Percentiles rank a stretch among this genome's conserved stretches.
Conservation (phyloP, 1,139 yeast genomes). For the Sugiyamaella xylanicola region DNA sequence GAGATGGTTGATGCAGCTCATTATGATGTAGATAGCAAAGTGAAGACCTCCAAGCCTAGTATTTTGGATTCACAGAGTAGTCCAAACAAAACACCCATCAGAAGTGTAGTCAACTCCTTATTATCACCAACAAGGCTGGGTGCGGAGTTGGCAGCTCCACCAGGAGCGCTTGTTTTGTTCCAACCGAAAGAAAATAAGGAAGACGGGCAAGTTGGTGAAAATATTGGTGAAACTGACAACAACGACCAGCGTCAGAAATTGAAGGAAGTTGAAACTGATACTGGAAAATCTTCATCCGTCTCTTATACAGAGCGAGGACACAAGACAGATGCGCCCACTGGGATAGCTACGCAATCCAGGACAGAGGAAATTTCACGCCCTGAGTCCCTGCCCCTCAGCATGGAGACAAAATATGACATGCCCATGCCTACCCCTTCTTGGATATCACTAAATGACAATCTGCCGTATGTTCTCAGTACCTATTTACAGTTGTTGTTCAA, state of each 20-base stretch:
- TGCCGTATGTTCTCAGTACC: constrained; percentile 69
- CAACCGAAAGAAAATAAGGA: neutral
- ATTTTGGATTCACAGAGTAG: neutral
- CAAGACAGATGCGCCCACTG: neutral
- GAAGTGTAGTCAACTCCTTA: constrained; percentile 16
- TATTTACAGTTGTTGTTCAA: constrained; percentile 73
- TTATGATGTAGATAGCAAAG: constrained; percentile 19
- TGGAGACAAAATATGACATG: constrained; percentile 16
- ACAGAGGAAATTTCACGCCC: no score
- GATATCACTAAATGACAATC: constrained; percentile 48
- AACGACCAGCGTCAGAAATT: neutral
- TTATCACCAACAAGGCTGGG: constrained; percentile 35
- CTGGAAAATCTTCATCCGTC: neutral
- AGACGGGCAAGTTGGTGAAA: neutral
- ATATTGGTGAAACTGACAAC: no score
- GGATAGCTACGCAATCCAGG: no score
- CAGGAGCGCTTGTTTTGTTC: constrained; percentile 6
- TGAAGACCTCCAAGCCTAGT: neutral
- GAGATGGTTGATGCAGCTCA: constrained; percentile 21
- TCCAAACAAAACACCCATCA: constrained; percentile 16
- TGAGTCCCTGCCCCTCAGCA: no score
- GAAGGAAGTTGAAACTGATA: neutral
- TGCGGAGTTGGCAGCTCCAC: constrained; percentile 30
- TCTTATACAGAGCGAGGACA: neutral
- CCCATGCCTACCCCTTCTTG: constrained; percentile 29